Evolutionary conservation across 352 stramenopile genomes (phyloP), one percentile per base, ranked within the genome.

Genomic region (Poterioochromonas sp.): DNA sequence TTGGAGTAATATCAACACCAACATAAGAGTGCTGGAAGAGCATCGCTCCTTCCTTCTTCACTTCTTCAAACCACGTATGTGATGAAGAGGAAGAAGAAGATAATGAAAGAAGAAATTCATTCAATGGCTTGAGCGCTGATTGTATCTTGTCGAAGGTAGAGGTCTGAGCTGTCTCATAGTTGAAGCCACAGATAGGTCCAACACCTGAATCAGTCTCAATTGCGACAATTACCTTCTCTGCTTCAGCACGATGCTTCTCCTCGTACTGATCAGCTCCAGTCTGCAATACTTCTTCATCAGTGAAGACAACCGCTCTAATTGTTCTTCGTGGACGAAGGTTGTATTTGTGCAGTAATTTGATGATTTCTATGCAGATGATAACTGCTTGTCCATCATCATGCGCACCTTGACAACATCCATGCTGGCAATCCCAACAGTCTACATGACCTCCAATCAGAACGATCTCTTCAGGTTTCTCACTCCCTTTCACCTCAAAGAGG

Each of bases 351-450:
- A 62, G 26, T 62, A 62, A 32, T 34, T 32, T 22, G 2, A 62
- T 22, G 29, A 62, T 22, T 34, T 22, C 51, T 22, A 62, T 32
- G 26, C 51, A 22, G 2, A 62, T 34, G 26, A 12, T 8, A 34
- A 32, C 51, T 32, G 15, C 51, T 62, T 62, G 51, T 32, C 51
- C 51, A 62, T 62, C 51, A 62, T 62, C 51, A 62, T 62, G 51
- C 2, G 51, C 51, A 22, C 51, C 51, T 51, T 51, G 43, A 51
- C 43, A 51, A 51, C 43, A 5, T 20, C 43, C 5, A 5, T 20
- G 5, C 2, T 62, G 51, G 29, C 15, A 62, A 22, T 62, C 51
- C 51, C 51, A 62, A 29, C 51, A 32, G 29, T 62, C 51, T 8
- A 29, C 26, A 62, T 62, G 51, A 2, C 15, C 51, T 32, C 51